phyloP scores from a whole-genome alignment of 78 protist species.

The Paratrimastix pyriformis region DNA sequence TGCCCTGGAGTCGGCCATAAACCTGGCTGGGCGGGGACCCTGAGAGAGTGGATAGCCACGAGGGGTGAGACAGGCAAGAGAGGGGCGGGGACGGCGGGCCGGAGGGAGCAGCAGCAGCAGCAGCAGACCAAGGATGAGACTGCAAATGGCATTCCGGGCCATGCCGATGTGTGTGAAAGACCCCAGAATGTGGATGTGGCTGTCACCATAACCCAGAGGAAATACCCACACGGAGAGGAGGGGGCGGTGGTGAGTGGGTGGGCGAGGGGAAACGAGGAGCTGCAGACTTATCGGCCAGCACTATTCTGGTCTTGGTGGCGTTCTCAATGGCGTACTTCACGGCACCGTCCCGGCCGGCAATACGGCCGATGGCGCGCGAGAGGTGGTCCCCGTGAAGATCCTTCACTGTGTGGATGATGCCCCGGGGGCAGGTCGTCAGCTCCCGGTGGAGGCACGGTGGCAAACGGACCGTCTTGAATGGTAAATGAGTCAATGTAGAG shows the following conservation, averaged over 20 bases:
- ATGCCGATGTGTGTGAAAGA: slow-evolving; percentile 70
- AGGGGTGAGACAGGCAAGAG: not conserved
- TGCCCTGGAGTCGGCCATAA: slow-evolving; percentile 66
- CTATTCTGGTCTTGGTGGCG: slow-evolving; percentile 87
- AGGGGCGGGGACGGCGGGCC: not conserved
- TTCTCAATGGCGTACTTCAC: slow-evolving; percentile 92
- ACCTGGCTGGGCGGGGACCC: slow-evolving; percentile 80
- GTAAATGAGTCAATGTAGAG: slow-evolving; percentile 89
- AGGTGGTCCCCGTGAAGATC: slow-evolving; percentile 87
- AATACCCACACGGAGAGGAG: slow-evolving; percentile 20
- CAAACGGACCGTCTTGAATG: slow-evolving; percentile 61
- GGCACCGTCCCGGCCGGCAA: slow-evolving; percentile 93
- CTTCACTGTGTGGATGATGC: slow-evolving; percentile 45
- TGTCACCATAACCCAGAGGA: slow-evolving; percentile 38
- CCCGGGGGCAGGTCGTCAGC: not conserved
- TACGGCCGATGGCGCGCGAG: slow-evolving; percentile 92
- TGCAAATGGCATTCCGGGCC: slow-evolving; percentile 81
- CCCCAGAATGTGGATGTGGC: slow-evolving; percentile 87
- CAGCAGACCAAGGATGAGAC: slow-evolving; percentile 75
- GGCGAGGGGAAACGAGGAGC: slow-evolving; percentile 3
- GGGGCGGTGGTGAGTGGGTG: slow-evolving; percentile 37
- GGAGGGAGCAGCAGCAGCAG: not conserved
- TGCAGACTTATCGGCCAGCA: slow-evolving; percentile 79
- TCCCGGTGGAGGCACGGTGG: not conserved
- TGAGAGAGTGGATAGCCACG: not conserved